Conservation (phyloP, 2,329 filamentous ascomycete species). For the Neopestalotiopsis clavispora region DNA sequence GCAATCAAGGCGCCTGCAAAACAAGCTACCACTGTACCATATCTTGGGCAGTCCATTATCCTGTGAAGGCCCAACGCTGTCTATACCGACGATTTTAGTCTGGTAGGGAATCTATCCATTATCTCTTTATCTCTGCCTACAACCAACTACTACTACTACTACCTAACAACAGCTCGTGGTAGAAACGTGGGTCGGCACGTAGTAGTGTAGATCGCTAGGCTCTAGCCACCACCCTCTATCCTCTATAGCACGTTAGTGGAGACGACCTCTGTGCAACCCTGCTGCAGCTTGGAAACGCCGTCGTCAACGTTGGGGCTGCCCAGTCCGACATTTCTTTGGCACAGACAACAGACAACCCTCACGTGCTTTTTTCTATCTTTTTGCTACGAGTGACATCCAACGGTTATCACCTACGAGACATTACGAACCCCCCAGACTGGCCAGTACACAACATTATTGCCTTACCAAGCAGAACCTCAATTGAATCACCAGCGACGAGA, state of each 20-base stretch:
- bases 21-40: no score
- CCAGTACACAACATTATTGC: neutral
- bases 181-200: neutral
- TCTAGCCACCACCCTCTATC: neutral
- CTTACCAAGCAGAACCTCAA: neutral
- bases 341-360: neutral
- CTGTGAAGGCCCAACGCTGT: no score
- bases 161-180: neutral
- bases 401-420: neutral
- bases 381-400: neutral
- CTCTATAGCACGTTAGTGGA: conserved; percentile 5
- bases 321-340: neutral
- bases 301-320: neutral
- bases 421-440: neutral
- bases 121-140: no score
- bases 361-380: neutral
- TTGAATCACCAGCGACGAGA: neutral
- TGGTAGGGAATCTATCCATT: no score
- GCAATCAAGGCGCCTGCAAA: no score
- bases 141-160: neutral
- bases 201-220: neutral
- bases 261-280: neutral
- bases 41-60: no score
- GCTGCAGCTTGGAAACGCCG: conserved; percentile 3
- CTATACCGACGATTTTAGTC: no score